These are phyloP conservation scores for Nemania abortiva DNA, from an alignment of 2,329 filamentous ascomycete species.

Conservation along the genomic window DNA sequence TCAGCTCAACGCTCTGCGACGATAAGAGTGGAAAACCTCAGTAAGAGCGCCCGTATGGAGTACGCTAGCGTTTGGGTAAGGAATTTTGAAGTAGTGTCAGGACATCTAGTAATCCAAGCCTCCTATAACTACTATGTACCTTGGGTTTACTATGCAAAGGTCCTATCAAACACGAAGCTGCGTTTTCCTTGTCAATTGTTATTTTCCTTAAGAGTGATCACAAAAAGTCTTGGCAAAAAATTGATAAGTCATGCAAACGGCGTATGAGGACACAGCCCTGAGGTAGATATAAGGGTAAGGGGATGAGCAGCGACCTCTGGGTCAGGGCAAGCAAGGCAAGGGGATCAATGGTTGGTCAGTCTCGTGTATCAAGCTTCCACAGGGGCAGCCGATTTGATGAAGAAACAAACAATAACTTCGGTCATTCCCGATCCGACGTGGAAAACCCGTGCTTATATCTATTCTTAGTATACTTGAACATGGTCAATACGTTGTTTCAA, in stretches of 20 bases:
- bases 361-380: constrained; percentile 5
- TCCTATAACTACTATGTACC: not conserved
- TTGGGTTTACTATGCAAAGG: not conserved
- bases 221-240: not conserved
- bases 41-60: not conserved
- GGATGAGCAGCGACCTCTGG: not conserved
- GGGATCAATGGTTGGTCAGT: constrained; percentile 12
- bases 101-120: not conserved
- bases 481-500: not conserved
- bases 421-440: constrained; percentile 1
- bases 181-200: not conserved
- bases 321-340: constrained; percentile 8
- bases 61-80: not conserved
- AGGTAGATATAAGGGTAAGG: not conserved
- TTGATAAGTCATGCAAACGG: not conserved
- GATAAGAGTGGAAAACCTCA: not conserved
- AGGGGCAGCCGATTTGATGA: constrained; percentile 1
- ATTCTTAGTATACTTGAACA: not conserved
- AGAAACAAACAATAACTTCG: not conserved
- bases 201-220: not conserved
- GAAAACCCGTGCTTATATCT: not conserved
- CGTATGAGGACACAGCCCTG: not conserved
- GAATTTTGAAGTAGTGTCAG: not conserved
- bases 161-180: not conserved
- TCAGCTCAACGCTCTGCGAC: not conserved